Evolutionary conservation across 306 rosid genomes (phyloP), one percentile per base, ranked within the genome.

Genomic region (Quercus agrifolia): DNA sequence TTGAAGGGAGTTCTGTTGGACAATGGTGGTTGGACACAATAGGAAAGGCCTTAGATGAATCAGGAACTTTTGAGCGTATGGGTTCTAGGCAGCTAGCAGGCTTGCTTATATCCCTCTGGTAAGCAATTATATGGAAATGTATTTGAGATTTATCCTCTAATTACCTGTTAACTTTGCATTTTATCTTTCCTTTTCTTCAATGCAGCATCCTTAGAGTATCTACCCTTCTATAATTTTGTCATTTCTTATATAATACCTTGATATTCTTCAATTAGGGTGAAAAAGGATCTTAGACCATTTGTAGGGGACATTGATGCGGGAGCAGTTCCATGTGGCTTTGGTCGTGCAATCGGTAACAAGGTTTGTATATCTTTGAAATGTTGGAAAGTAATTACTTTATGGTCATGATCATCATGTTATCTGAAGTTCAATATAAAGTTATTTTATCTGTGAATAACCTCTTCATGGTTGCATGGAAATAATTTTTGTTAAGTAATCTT

Each of bases 21-120:
- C 93, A 96, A 76, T 93, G 97, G 97, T 96, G 99, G 98, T 80
- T 96, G 78, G 97, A 96, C 84, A 89, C 96, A 74, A 93, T 96
- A 66, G 99, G 99, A 76, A 96, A 91, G 91, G 93, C 97, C 70
- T 81, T 96, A 74, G 98, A 92, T 71, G 98, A 93, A 85, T 93
- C 94, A 73, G 88, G 86, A 85, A 85, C 88, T 73, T 96, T 96
- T 76, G 99, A 96, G 86, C 97, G 98, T 27, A 91, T 96, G 98
- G 99, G 99, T 74, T 96, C 99, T 68, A 89, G 99, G 83, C 99
- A 96, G 82, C 89, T 96, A 35, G 99, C 97, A n/a, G 98, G 98
- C 84, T 90, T 96, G 96, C 97, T 96, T 79, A 89, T 96, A 77
- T 90, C 99, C 87, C 98, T 96, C 38, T 96, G 99, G 99, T 96